Evolutionary conservation across 495 filamentous ascomycete genomes (phyloP).

Genomic region (Penicillium daleae): DNA sequence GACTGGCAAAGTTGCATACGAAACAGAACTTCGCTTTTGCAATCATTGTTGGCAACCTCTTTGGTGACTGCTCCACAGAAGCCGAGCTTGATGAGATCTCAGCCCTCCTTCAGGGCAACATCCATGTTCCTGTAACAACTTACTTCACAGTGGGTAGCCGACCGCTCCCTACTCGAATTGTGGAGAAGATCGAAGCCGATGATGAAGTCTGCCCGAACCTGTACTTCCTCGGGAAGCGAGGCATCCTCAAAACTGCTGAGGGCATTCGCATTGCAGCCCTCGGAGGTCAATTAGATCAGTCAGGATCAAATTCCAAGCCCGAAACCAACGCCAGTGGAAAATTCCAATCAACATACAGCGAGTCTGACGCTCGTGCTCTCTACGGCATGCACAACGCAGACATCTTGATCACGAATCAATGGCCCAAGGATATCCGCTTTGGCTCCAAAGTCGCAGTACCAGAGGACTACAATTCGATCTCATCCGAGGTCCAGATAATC

Average conservation of each 20-base stretch:
- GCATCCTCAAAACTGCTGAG: constrained; percentile 83
- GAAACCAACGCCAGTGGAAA: constrained; percentile 30
- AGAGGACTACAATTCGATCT: constrained; percentile 39
- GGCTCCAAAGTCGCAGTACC: constrained; percentile 60
- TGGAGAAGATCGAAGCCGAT: constrained; percentile 72
- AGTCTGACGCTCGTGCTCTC: constrained; percentile 74
- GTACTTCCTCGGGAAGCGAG: constrained; percentile 83
- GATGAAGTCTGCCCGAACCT: constrained; percentile 88
- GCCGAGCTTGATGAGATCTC: constrained; percentile 60
- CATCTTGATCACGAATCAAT: constrained; percentile 82
- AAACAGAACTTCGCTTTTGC: constrained; percentile 88
- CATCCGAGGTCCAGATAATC: constrained; percentile 58
- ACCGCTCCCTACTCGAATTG: constrained; percentile 66
- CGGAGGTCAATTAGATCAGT: constrained; percentile 58
- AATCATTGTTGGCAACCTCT: constrained; percentile 83
- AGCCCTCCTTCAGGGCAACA: constrained; percentile 68
- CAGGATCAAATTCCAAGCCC: constrained; percentile 22
- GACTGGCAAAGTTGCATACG: constrained; percentile 72
- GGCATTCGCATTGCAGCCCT: constrained; percentile 83
- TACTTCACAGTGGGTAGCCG: constrained; percentile 81
- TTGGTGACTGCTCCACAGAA: constrained; percentile 53
- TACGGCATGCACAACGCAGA: constrained; percentile 76
- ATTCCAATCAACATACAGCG: constrained; percentile 57
- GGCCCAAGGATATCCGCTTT: constrained; percentile 73
- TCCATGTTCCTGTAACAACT: constrained; percentile 74